phyloP scores from a whole-genome alignment of 1,139 yeast genomes.

The Yamadazyma trypodendri region DNA sequence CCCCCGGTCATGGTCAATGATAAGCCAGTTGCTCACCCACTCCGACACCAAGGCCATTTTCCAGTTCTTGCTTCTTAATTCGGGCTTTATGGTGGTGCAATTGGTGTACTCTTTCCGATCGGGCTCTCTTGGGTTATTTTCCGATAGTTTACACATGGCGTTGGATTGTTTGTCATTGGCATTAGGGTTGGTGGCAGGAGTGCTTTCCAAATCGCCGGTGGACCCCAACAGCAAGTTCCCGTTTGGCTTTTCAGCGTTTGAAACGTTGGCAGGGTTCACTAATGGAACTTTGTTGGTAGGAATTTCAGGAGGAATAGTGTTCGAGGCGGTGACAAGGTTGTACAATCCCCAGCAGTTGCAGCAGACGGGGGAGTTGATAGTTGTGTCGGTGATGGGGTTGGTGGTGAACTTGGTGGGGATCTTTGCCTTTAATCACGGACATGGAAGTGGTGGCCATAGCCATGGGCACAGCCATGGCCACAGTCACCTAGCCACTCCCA shows the following conservation, averaged over 20 bases:
- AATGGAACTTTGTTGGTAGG: constrained; percentile 88
- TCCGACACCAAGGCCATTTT: constrained; percentile 86
- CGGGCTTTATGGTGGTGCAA: constrained; percentile 93
- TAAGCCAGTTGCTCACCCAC: constrained; percentile 28
- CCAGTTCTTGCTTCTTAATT: constrained; percentile 78
- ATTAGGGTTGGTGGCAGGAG: constrained; percentile 86
- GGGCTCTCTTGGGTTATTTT: constrained; percentile 83
- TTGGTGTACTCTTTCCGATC: constrained; percentile 88
- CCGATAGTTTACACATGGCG: constrained; percentile 96
- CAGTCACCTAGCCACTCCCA: constrained; percentile 12
- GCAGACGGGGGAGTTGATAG: constrained; percentile 79
- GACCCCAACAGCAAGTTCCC: constrained; percentile 72
- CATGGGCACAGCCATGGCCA: constrained; percentile 14
- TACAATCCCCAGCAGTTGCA: constrained; percentile 73
- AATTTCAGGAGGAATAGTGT: constrained; percentile 81
- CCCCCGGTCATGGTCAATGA: constrained; percentile 1
- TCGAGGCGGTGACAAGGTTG: constrained; percentile 83
- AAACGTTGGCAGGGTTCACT: constrained; percentile 91
- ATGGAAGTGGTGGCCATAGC: constrained; percentile 26
- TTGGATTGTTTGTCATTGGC: constrained; percentile 89
- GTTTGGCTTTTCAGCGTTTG: constrained; percentile 81
- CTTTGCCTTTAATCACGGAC: constrained; percentile 89
- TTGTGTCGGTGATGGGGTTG: constrained; percentile 82
- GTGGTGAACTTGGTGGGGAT: constrained; percentile 89
- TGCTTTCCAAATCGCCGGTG: constrained; percentile 43